Evolutionary conservation across 306 rosid genomes (phyloP).

Genomic region (Vigna mungo): DNA sequence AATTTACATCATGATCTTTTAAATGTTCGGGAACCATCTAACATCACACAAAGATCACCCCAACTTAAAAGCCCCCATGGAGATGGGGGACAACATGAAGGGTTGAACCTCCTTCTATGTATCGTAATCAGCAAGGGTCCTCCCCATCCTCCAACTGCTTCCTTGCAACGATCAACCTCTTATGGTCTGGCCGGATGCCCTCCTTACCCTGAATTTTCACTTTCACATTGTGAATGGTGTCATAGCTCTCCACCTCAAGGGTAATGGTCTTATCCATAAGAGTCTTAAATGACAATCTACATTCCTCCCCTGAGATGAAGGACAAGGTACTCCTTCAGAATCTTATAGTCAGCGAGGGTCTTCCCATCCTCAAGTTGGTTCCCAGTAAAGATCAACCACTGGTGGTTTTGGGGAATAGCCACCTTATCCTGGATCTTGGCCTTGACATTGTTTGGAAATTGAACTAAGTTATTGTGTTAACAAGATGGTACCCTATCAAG

Average conservation of each 20-base stretch:
- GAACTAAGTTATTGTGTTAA: too few relatives aligned
- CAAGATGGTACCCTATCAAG: too few relatives aligned
- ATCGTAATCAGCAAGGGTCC: constrained; percentile 71
- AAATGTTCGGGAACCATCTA: neutral
- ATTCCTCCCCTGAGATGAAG: neutral
- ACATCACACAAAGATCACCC: neutral
- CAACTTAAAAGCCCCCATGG: constrained; percentile 52
- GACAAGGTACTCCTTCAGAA: constrained; percentile 73
- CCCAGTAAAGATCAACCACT: constrained; percentile 71
- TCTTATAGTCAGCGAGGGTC: constrained; percentile 72
- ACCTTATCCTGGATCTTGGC: constrained; percentile 75
- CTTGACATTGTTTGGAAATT: constrained; percentile 53
- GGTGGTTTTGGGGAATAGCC: constrained; percentile 75
- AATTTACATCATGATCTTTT: neutral
- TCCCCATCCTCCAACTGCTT: constrained; percentile 72
- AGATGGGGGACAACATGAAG: constrained; percentile 67
- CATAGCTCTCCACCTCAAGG: too few relatives aligned
- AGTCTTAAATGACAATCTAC: too few relatives aligned
- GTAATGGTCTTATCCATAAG: too few relatives aligned
- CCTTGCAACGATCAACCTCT: constrained; percentile 69
- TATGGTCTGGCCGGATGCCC: constrained; percentile 77
- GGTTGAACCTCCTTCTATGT: constrained; percentile 70
- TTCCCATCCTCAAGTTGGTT: constrained; percentile 70
- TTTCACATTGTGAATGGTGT: constrained; percentile 57
- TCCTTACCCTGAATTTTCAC: constrained; percentile 74